Evolutionary conservation across 441 rosid genomes (phyloP), one percentile per base, ranked within the genome.

Genomic region (Brassica hybrid): DNA sequence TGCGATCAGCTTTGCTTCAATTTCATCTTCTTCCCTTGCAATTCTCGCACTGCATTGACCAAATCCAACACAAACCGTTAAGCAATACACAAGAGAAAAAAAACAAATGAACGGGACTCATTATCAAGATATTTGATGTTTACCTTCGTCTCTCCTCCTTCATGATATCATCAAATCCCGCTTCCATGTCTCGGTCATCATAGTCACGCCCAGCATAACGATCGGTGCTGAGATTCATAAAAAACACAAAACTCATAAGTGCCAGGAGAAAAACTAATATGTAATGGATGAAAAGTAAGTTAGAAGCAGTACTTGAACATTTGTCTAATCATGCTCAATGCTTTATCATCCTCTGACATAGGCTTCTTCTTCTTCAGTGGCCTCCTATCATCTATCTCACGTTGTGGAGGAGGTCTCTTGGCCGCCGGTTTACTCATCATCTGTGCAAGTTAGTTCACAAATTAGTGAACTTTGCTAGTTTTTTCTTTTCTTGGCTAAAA

Each of bases 121-220:
- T 32, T 5, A 60, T 17, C 59, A n/a, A 67, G n/a, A 11, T 25
- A 23, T 27, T 64, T 23, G 0, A 74, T 70, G 57, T 72, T 36
- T 16, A 95, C 99, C 98, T 95, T 76, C 85, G 62, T 65, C 65
- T 84, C 80, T 93, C 98, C 79, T 95, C 98, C 79, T 18, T 70
- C 90, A 82, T 64, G 64, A 90, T 91, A 71, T 91, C 99, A 0
- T 88, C 98, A 54, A 80, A 95, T 76, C 83, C 85, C 23, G 95
- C 97, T 83, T 93, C 99, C 98, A 93, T 95, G 86, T 87, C 85
- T 72, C 88, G 80, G 76, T 82, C 92, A 67, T 87, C 92, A 19
- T 87, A 90, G 57, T 81, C 89, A 38, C 76, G 76, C 38, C 70
- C 82, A 14, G 86, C 83, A 81, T 2, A 89, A 58, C 86, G 86